Base-by-base conservation (phyloP, 495 filamentous ascomycete species). In the Aspergillus biplanus region DNA sequence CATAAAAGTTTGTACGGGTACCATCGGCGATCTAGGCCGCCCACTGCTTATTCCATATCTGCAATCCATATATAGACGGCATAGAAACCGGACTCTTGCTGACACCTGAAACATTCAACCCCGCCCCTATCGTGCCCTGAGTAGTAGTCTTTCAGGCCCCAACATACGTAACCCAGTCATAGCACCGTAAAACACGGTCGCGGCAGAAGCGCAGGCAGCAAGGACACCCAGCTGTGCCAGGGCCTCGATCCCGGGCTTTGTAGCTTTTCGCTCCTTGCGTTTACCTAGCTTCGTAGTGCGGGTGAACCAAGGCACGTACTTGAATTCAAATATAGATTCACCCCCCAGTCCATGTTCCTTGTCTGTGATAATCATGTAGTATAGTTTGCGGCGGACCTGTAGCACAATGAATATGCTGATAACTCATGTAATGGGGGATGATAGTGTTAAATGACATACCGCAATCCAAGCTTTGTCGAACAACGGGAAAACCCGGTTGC, bases 281-380 rank as follows among this genome's bases (percentile, higher is more conserved):
- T 75, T 64, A 7, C 75, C 75, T 13, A 75, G 56, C 7, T 65
- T 68, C 1, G 75, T 78, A 0, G 67, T 76, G 18, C 71, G 73
- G 16, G 64, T 69, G 27, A 68, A 66, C 18, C 84, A 79, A 1
- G 89, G 89, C 7, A 90, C 73, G 69, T 88, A 90, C 69, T 89
- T 86, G 72, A 90, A 88, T 18, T 86, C 83, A 62, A 89, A 89
- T 44, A 71, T 67, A 1, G 80, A 82, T 68, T 85, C 83, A 27
- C 78, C 69, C n/a, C 85, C 78, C 1, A 91, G 79, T 1, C 82
- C 87, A 13, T 76, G 78, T 58, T 85, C 82, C 44, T 80, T 76
- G 49, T 87, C 78, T 6, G 86, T 80, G 34, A 89, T 77, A 46
- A 88, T 63, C 11, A 68, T 65, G 62, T 82, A 86, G 62, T 88